These are phyloP conservation scores for Coemansia sp. DNA, from an alignment of 192 early-diverging fungal genomes.

Conservation along the genomic window DNA sequence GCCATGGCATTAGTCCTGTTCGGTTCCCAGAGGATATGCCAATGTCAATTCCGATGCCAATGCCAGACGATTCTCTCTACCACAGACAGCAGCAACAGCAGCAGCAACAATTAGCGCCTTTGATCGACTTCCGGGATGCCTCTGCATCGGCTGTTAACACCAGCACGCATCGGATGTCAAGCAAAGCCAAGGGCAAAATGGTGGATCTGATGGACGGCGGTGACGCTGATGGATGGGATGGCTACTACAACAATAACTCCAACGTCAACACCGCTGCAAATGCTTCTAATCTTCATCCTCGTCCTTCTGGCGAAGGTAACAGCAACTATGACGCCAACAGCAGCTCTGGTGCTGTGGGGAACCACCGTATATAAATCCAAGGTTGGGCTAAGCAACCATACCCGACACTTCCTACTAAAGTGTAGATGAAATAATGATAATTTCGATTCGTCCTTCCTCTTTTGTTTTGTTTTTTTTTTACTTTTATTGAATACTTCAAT, in stretches of 20 bases:
- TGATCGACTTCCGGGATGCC: slow-evolving; percentile 9
- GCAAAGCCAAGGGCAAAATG: slow-evolving; percentile 53
- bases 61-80: not conserved
- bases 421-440: not conserved
- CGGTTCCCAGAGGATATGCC: not conserved
- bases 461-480: not conserved
- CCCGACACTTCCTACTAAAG: not conserved
- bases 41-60: not conserved
- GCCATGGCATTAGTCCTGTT: slow-evolving; percentile 5
- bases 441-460: not conserved
- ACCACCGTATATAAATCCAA: not conserved
- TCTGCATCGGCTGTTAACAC: slow-evolving; percentile 1
- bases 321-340: not conserved
- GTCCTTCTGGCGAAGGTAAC: not conserved
- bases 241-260: slow-evolving; percentile 8
- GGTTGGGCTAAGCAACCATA: not conserved
- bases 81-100: slow-evolving; percentile 11
- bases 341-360: not conserved
- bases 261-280: slow-evolving; percentile 6
- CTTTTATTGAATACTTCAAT: not conserved
- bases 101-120: not conserved
- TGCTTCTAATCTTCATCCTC: not conserved
- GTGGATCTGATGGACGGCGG: slow-evolving; percentile 16
- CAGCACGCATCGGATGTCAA: slow-evolving; percentile 27
- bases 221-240: slow-evolving; percentile 1